A percentile compares a stretch with the other conserved stretches of the same genome.
phyloP scores from a whole-genome alignment of 2,329 filamentous ascomycete genomes.

The Colletotrichum sp. region DNA sequence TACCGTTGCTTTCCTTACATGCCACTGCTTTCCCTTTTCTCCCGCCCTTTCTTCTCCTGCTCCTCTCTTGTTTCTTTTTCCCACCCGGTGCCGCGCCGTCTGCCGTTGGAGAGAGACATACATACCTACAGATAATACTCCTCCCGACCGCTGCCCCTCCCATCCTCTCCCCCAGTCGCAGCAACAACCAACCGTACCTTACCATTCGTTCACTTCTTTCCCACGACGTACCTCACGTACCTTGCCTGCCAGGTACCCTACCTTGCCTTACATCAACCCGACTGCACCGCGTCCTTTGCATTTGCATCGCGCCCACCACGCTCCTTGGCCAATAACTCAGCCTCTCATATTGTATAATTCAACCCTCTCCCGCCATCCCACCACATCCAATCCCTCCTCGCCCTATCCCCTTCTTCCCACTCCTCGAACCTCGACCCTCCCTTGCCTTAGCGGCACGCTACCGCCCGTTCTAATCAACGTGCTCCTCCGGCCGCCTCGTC shows the following conservation, averaged over 20 bases:
- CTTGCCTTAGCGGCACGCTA: constrained; percentile 8
- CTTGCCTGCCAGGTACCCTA: background rate
- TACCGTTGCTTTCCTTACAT: constrained; percentile 8
- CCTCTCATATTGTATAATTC: constrained; percentile 13
- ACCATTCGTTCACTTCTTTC: background rate
- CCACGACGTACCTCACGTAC: background rate
- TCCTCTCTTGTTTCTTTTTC: background rate
- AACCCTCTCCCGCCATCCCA: background rate
- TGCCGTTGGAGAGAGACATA: background rate
- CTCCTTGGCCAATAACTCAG: background rate
- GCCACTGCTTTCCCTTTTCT: constrained; percentile 16
- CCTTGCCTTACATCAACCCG: background rate
- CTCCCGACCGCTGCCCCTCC: background rate
- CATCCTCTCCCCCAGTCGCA: no score
- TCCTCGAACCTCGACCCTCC: background rate
- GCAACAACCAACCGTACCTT: background rate
- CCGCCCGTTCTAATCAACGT: constrained; percentile 13
- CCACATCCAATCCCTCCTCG: background rate
- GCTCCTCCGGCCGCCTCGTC: constrained; percentile 10
- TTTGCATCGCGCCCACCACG: background rate
- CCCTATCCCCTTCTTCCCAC: background rate
- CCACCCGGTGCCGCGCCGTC: background rate
- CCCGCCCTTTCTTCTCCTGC: background rate
- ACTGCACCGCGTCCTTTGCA: constrained; percentile 6
- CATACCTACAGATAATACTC: background rate